phyloP scores from a whole-genome alignment of 208 protist genomes.

The Acanthamoeba royreba region DNA sequence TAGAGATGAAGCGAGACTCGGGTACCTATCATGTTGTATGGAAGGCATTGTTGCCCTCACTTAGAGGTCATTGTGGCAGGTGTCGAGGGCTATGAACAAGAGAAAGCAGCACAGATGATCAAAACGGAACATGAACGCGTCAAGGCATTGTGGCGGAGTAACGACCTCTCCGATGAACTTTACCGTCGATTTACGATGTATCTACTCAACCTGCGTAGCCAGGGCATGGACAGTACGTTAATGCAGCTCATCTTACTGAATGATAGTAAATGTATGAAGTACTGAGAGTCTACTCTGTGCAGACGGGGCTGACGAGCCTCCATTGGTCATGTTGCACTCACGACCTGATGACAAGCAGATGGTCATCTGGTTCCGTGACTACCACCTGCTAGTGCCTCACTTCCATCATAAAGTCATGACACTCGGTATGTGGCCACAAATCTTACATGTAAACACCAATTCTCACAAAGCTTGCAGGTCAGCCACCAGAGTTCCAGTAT shows the following conservation, averaged over 20 bases:
- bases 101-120: neutral
- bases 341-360: neutral
- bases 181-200: neutral
- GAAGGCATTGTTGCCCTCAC: too few relatives aligned
- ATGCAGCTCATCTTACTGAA: neutral
- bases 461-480: neutral
- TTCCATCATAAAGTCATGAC: neutral
- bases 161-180: neutral
- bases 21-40: too few relatives aligned
- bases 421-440: neutral
- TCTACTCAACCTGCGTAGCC: neutral
- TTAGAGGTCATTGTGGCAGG: neutral
- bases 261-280: neutral
- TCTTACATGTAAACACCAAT: neutral
- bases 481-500: neutral
- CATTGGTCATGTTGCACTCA: neutral
- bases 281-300: neutral
- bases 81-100: neutral
- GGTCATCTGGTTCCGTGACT: neutral
- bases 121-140: neutral
- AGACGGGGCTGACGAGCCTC: neutral
- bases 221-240: neutral
- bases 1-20: neutral
- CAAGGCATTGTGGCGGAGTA: neutral
- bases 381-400: neutral